Evolutionary conservation across 164 flowering plant species (phyloP), one percentile per base, ranked within the genome.

Genomic region (Houttuynia cordata): DNA sequence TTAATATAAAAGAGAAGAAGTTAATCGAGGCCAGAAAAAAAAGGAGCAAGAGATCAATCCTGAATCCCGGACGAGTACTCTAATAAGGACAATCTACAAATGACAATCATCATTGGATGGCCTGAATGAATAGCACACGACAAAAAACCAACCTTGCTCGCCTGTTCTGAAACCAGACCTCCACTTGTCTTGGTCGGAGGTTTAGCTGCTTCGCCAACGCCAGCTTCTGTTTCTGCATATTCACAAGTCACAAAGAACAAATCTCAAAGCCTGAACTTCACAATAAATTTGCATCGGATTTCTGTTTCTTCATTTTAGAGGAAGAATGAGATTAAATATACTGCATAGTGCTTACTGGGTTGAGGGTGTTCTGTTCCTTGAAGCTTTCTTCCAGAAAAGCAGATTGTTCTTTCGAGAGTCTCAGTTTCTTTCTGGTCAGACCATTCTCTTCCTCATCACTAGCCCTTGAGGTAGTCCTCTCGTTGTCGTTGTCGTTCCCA

Each of bases 381-480:
- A 91, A 91, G 69, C 88, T 86, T 58, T 91, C 95, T 71, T 91
- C 97, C 19, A 91, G 89, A 72, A 80, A 86, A 62, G 95, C 97
- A n/a, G 97, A 86, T 39, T 91, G 97, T 5, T 87, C 87, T 67
- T 87, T 91, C 12, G 91, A 78, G 39, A 91, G 84, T 22, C 97
- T 70, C 15, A 91, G 91, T 58, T 91, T 91, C 79, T 91, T 91
- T 65, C 97, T 65, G 13, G 81, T 68, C 19, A 66, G 42, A 14
- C 82, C 86, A 62, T 83, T 83, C 34, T 85, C 91, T 0, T 87
- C 95, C 8, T 85, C 97, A 49, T 85, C 92, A 51, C 92, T 84
- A 1, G 76, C 82, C 69, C 93, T 74, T 5, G 86, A 82, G 30
- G 74, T 68, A 8, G 80, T 65, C 56, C 82, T 70, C 62, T 80